Conservation (phyloP, 345 rosid species). For the Salix dunnii region DNA sequence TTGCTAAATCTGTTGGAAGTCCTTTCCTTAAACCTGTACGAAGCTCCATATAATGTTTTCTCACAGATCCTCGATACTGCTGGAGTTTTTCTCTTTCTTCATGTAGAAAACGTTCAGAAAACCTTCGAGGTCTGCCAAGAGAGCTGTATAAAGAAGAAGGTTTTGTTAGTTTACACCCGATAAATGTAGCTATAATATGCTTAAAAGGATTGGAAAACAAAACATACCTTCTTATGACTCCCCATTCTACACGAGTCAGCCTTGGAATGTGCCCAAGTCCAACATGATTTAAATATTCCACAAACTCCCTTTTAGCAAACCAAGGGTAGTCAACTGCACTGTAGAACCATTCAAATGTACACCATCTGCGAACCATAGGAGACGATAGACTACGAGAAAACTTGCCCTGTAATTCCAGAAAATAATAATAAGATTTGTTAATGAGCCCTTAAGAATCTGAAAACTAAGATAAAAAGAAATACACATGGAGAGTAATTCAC, state of each 20-base stretch:
- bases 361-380: constrained; percentile 25
- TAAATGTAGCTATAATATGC: background rate
- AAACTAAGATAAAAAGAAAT: background rate
- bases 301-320: constrained; percentile 36
- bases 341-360: constrained; percentile 33
- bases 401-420: constrained; percentile 15
- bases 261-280: constrained; percentile 32
- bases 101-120: constrained; percentile 24
- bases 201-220: background rate
- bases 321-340: constrained; percentile 40
- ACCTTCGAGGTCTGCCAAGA: constrained; percentile 34
- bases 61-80: constrained; percentile 32
- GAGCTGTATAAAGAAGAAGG: constrained; percentile 17
- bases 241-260: constrained; percentile 34
- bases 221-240: constrained; percentile 29
- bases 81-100: constrained; percentile 33
- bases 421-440: background rate
- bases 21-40: constrained; percentile 24
- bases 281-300: constrained; percentile 34
- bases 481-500: constrained; percentile 16
- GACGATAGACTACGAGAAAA: constrained; percentile 25
- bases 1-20: constrained; percentile 38
- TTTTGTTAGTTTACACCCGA: background rate
- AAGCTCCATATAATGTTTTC: constrained; percentile 31
- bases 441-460: background rate